Conservation (phyloP, 768 basidiomycete genomes). For the Dioszegia aurantiaca region DNA sequence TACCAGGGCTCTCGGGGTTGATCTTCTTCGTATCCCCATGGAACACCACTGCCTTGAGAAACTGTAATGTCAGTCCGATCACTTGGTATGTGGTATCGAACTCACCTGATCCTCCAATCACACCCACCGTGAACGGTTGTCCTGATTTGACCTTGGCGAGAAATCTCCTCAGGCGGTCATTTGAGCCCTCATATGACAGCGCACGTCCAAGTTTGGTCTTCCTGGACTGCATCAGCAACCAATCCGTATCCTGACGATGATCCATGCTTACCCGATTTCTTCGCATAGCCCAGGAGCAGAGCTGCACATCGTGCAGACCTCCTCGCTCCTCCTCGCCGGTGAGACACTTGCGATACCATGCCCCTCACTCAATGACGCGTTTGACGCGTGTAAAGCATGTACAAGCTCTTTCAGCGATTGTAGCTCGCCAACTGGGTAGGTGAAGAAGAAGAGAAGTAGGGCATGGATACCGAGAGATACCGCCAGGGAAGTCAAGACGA, state of each 20-base stretch:
- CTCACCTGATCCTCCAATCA: slow-evolving; percentile 44
- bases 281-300: slow-evolving; percentile 21
- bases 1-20: slow-evolving; percentile 11
- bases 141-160: slow-evolving; percentile 30
- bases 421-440: too few species aligned
- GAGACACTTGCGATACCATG: too few species aligned
- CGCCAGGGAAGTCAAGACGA: too few species aligned
- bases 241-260: too few species aligned
- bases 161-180: slow-evolving; percentile 27
- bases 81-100: not conserved
- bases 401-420: too few species aligned
- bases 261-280: slow-evolving; percentile 25
- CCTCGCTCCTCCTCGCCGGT: not conserved
- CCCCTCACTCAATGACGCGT: too few species aligned
- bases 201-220: slow-evolving; percentile 19
- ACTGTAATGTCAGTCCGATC: slow-evolving; percentile 1
- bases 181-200: slow-evolving; percentile 23
- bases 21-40: slow-evolving; percentile 17
- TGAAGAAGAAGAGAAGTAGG: too few species aligned
- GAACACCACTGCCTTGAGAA: slow-evolving; percentile 24
- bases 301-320: slow-evolving; percentile 20
- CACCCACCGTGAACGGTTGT: slow-evolving; percentile 36
- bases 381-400: too few species aligned
- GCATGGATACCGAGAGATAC: too few species aligned
- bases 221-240: slow-evolving; percentile 9